phyloP scores from a whole-genome alignment of 2,329 filamentous ascomycete species.

The Ceratocystis eucalypticola region DNA sequence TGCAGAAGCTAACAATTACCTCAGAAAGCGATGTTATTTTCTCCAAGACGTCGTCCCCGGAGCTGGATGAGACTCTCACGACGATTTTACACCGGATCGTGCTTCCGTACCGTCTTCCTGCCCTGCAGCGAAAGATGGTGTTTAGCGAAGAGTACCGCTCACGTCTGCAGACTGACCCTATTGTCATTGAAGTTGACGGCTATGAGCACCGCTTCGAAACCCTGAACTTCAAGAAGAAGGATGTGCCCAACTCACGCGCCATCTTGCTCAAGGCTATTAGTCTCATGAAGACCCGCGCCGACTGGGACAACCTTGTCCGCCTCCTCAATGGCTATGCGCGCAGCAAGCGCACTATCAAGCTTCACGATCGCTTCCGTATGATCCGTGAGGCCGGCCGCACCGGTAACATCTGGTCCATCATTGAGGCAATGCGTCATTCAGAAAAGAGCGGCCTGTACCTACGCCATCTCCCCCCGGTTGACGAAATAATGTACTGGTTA shows the following conservation, averaged over 20 bases:
- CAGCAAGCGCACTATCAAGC: conserved; percentile 29
- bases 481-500: conserved; percentile 29
- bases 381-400: conserved; percentile 30
- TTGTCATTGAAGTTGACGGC: conserved; percentile 45
- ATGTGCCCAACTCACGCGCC: conserved; percentile 32
- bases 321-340: conserved; percentile 39
- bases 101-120: conserved; percentile 45
- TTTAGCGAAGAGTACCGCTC: conserved; percentile 35
- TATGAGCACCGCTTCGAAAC: conserved; percentile 39
- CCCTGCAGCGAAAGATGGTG: conserved; percentile 40
- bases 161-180: conserved; percentile 40
- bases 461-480: conserved; percentile 23
- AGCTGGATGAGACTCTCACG: conserved; percentile 41
- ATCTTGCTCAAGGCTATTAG: conserved; percentile 29
- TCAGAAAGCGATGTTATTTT: conserved; percentile 32
- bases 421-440: conserved; percentile 38
- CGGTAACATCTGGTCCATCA: conserved; percentile 33
- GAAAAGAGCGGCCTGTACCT: conserved; percentile 35
- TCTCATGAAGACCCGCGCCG: conserved; percentile 35
- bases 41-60: conserved; percentile 36
- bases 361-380: conserved; percentile 29
- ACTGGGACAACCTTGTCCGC: conserved; percentile 40
- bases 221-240: conserved; percentile 30
- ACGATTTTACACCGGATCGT: conserved; percentile 45
- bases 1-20: neutral